Conservation (phyloP, 495 filamentous ascomycete genomes). For the Evernia prunastri region DNA sequence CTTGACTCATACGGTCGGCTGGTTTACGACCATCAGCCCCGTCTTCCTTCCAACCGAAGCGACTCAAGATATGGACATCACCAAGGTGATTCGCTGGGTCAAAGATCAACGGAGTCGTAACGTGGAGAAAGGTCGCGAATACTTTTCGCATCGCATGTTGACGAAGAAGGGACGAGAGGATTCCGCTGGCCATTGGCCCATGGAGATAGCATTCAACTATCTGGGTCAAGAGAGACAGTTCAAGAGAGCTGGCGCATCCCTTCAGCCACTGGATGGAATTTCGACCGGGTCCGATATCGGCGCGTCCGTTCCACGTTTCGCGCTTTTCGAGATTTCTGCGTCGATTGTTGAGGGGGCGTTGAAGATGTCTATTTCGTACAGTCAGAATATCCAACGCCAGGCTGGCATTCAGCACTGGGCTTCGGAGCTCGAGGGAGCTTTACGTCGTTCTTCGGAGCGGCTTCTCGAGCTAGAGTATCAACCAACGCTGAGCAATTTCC, state of each 20-base stretch:
- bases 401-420: conserved; percentile 34
- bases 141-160: conserved; percentile 46
- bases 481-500: conserved; percentile 30
- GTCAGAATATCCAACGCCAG: conserved; percentile 30
- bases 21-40: conserved; percentile 55
- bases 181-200: conserved; percentile 47
- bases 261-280: conserved; percentile 47
- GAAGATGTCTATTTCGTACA: conserved; percentile 31
- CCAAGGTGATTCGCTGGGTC: conserved; percentile 40
- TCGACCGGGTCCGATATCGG: conserved; percentile 52
- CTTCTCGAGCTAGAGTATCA: conserved; percentile 16
- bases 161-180: conserved; percentile 38
- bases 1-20: conserved; percentile 53
- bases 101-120: conserved; percentile 44
- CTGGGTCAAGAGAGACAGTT: conserved; percentile 59
- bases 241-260: conserved; percentile 52
- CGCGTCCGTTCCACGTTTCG: conserved; percentile 50
- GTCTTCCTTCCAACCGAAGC: conserved; percentile 37
- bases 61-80: conserved; percentile 29
- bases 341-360: conserved; percentile 22
- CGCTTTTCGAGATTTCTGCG: conserved; percentile 54
- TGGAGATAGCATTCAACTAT: conserved; percentile 69
- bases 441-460: conserved; percentile 15
- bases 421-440: conserved; percentile 23
- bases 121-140: conserved; percentile 44